Evolutionary conservation across 2,329 filamentous ascomycete species (phyloP), one percentile per base, ranked within the genome.

Genomic region (Myotisia sp.): DNA sequence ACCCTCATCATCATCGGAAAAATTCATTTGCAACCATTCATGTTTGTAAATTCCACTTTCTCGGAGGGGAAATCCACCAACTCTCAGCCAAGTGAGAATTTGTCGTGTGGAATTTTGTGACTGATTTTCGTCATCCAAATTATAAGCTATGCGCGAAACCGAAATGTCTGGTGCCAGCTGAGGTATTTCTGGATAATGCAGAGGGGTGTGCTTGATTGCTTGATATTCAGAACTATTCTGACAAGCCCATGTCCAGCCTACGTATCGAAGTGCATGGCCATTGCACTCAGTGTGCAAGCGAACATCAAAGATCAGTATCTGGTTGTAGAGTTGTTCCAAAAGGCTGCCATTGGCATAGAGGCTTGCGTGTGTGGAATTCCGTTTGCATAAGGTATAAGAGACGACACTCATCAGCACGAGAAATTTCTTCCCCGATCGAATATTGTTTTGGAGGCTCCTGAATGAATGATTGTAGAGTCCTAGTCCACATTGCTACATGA

Each of bases 101-200:
- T 36, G 51, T 21, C 47, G 43, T 6, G 49, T 55, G 31, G 47
- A 38, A 38, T 50, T 50, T 40, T 49, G 44, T n/a, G 47, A 53
- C 3, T 36, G 32, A 9, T 5, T 13, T 19, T 41, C 38, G n/a
- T 37, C 29, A 23, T 33, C 33, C 14, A 22, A 27, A 30, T 38
- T 22, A 20, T 38, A 28, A 36, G 36, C 39, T 19, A 36, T 29
- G 17, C 36, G 34, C 14, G 23, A 23, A 20, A 34, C 24, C 13
- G 16, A 21, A 29, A 41, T 36, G 16, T 31, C 24, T 24, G 29
- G 24, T 33, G 27, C 19, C 33, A 22, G 7, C 16, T 36, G 14
- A 9, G 21, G 21, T 32, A 26, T 9, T 9, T 18, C 22, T 3
- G 17, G 28, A 6, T 13, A 23, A 26, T 19, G 20, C 18, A 17